Evolutionary conservation across 2,329 filamentous ascomycete genomes (phyloP), one percentile per base, ranked within the genome.

Genomic region (Colletotrichum sp.): DNA sequence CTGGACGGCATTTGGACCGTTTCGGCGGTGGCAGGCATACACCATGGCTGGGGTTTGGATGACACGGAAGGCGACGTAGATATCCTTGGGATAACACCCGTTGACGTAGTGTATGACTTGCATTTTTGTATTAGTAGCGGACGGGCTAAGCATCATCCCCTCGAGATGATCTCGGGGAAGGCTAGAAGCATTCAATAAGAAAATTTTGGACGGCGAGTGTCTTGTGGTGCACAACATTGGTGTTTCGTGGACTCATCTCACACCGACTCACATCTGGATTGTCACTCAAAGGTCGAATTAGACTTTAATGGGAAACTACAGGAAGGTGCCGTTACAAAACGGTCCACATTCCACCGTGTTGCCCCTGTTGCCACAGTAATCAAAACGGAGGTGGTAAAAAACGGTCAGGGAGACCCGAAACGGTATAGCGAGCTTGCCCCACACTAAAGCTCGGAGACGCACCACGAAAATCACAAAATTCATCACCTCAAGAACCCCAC

Each of bases 381-480:
- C 12, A 16, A 69, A 69, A 69, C 67, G 55, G 67, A 49, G n/a
- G 15, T 8, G 21, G 21, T 52, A 8, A n/a, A 8, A 44, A 44
- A 6, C 44, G 65, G 34, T 28, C 24, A 18, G 8, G 10, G 10
- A 26, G 65, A n/a, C 36, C 67, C 18, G 39, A 66, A 75, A 30
- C 52, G 71, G 75, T 15, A 57, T 67, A 75, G 71, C 66, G 55
- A n/a, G 6, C 26, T 16, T 49, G 60, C 72, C 62, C 75, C 72
- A 74, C 74, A 71, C 34, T 32, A 71, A 39, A 64, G 66, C 66
- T 71, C n/a, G 49, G 75, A 71, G 75, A 52, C 75, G 66, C 75
- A 76, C 75, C 75, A 76, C 71, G 75, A 76, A 76, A 75, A 75
- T 75, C 68, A 71, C 75, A 76, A 76, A 76, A 76, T 57, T 71